These are phyloP conservation scores for Cucurbita pepo DNA, from an alignment of 306 rosid genomes.

Conservation along the genomic window DNA sequence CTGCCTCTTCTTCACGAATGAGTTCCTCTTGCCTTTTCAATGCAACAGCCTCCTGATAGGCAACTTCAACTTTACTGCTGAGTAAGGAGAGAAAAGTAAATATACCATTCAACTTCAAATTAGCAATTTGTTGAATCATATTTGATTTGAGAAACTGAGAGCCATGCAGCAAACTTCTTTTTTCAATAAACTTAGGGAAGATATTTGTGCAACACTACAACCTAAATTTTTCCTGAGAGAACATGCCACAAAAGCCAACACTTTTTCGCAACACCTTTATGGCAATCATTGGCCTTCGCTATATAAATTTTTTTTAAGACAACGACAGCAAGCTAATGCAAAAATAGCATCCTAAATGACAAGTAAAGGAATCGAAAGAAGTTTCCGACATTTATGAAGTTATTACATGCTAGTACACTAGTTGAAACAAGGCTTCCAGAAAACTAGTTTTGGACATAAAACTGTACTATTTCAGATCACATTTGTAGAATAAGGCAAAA, in stretches of 20 bases:
- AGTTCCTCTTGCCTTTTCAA: conserved; percentile 97
- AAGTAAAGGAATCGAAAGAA: not conserved
- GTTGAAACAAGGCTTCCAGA: not conserved
- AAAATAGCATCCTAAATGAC: not conserved
- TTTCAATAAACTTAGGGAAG: not conserved
- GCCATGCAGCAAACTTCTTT: not conserved
- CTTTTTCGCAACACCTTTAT: not conserved
- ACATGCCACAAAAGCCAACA: not conserved
- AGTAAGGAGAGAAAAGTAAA: conserved; percentile 11
- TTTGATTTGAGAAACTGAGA: not conserved
- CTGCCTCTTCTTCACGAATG: conserved; percentile 99
- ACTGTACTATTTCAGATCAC: not conserved
- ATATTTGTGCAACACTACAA: not conserved
- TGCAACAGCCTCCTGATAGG: conserved; percentile 98
- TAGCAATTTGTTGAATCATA: not conserved
- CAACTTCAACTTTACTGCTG: conserved; percentile 94
- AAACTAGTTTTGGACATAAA: not conserved
- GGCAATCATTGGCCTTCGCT: not conserved
- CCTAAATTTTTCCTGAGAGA: not conserved
- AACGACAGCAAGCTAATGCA: not conserved
- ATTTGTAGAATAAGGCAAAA: not conserved
- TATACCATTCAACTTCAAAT: conserved; percentile 1
- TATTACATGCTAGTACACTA: not conserved
- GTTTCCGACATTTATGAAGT: not conserved
- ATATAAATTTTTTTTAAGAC: not conserved